Conservation (phyloP, 805 yeast genomes). For the Suhomyces prunicola region DNA sequence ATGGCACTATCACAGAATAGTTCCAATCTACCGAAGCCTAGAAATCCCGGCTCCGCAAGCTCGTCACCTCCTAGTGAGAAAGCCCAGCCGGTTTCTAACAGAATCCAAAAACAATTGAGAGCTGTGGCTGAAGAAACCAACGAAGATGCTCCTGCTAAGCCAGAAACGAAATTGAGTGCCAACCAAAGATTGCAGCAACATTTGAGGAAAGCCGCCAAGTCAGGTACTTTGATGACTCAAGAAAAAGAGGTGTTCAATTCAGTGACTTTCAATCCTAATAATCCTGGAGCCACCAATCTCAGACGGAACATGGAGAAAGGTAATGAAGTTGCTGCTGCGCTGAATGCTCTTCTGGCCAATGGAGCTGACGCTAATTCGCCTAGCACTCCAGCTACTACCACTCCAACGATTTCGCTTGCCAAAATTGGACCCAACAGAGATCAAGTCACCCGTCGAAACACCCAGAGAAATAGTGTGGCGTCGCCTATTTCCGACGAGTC, state of each 20-base stretch:
- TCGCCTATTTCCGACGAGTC: constrained; percentile 6
- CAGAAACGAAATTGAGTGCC: constrained; percentile 26
- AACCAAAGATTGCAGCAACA: constrained; percentile 39
- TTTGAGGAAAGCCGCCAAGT: constrained; percentile 34
- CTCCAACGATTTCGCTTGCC: not conserved
- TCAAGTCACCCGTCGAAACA: constrained; percentile 26
- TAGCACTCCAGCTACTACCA: not conserved
- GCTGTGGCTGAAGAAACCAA: constrained; percentile 20
- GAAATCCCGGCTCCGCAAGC: constrained; percentile 1
- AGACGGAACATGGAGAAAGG: constrained; percentile 2
- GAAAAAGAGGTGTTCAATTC: constrained; percentile 33
- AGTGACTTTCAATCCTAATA: constrained; percentile 40
- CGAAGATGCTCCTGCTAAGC: not conserved
- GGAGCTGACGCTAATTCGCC: not conserved
- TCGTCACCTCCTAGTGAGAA: not conserved
- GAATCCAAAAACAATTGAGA: constrained; percentile 13
- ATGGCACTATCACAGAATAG: constrained; percentile 23
- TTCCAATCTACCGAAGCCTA: constrained; percentile 15
- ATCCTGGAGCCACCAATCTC: constrained; percentile 22
- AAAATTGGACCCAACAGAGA: constrained; percentile 15
- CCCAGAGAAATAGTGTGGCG: constrained; percentile 28
- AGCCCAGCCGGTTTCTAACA: constrained; percentile 7
- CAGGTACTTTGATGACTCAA: constrained; percentile 37
- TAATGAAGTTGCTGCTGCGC: not conserved
- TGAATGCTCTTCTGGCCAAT: not conserved